Evolutionary conservation across 1,139 yeast species (phyloP).

Genomic region (Maudiozyma humilis): DNA sequence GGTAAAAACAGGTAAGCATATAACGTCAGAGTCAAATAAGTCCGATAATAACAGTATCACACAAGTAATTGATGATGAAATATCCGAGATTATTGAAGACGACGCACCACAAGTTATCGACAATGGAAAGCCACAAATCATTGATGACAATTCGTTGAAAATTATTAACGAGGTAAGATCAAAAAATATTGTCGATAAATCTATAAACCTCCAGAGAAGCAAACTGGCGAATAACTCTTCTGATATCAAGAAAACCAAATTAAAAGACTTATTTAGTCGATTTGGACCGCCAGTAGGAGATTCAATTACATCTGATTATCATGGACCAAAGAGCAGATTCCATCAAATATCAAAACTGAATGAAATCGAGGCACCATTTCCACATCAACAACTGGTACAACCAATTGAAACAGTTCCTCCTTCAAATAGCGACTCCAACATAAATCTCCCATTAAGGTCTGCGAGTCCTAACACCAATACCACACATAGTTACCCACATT

Average conservation of each 20-base stretch:
- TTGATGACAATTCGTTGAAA: too few species aligned
- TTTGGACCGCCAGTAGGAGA: slow-evolving; percentile 1
- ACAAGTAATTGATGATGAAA: background rate
- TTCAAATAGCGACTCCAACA: background rate
- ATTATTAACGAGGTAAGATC: too few species aligned
- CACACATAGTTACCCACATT: background rate
- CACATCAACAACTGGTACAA: slow-evolving; percentile 13
- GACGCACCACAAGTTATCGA: too few species aligned
- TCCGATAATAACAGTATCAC: background rate
- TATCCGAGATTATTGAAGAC: slow-evolving; percentile 4
- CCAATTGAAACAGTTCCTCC: slow-evolving; percentile 6
- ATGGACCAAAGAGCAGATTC: slow-evolving; percentile 9
- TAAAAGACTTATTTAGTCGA: slow-evolving; percentile 16
- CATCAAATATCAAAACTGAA: slow-evolving; percentile 15
- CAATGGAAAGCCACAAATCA: background rate
- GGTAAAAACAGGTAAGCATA: background rate
- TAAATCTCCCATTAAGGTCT: slow-evolving; percentile 8
- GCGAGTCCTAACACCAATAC: background rate
- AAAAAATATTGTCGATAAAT: too few species aligned
- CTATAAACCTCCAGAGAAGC: slow-evolving; percentile 10
- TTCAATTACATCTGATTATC: background rate
- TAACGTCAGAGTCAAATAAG: too few species aligned
- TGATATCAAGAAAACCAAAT: slow-evolving; percentile 16
- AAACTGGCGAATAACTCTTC: slow-evolving; percentile 8
- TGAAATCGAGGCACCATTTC: slow-evolving; percentile 18